Evolutionary conservation across 106 monocot genomes (phyloP).

Genomic region (Gastrodia elata): DNA sequence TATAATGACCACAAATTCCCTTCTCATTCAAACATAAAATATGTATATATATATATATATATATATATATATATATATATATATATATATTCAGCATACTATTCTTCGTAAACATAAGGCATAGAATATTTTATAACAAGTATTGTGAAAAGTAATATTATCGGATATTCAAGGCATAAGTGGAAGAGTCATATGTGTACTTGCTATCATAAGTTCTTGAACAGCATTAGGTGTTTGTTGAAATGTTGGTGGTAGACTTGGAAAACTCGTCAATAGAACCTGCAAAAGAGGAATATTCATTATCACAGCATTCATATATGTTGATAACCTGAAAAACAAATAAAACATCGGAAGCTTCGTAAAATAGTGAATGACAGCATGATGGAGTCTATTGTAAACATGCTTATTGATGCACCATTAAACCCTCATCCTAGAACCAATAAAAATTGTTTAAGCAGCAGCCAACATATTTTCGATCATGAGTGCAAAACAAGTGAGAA

Average conservation of each 20-base stretch:
- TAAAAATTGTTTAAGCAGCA: background rate
- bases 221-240: conserved; percentile 69
- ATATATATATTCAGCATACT: background rate
- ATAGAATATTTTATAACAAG: background rate
- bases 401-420: background rate
- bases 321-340: background rate
- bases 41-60: too few species aligned
- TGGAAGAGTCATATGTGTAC: conserved; percentile 22
- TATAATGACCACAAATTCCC: background rate
- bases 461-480: background rate
- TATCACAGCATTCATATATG: background rate
- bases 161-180: background rate
- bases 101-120: background rate
- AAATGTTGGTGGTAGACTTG: conserved; percentile 82
- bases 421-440: background rate
- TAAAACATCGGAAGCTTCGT: background rate
- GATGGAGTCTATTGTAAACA: background rate
- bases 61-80: too few species aligned
- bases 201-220: conserved; percentile 72
- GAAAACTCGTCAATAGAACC: conserved; percentile 82
- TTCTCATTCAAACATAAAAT: background rate
- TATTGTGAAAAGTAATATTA: background rate
- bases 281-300: conserved; percentile 16
- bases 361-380: background rate
- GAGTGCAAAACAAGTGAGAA: background rate